A percentile compares a stretch with the other conserved stretches of the same genome.
Conservation (phyloP, 73 alveolate genomes). For the Uronychia binucleata region DNA sequence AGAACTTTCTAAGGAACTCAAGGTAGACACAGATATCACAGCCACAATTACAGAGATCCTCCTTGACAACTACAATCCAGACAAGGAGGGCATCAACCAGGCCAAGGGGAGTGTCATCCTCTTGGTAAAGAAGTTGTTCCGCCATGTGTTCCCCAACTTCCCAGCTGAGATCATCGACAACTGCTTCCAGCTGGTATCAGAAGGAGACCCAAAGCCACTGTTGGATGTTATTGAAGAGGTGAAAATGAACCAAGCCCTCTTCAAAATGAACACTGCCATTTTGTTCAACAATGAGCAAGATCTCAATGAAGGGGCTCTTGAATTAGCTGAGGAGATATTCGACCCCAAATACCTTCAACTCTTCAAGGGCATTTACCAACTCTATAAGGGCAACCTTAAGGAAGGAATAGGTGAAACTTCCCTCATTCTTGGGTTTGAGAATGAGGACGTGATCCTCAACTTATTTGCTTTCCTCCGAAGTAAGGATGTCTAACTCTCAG, state of each 20-base stretch:
- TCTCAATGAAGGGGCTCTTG: neutral
- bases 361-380: constrained; percentile 1
- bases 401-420: neutral
- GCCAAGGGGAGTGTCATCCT: constrained; percentile 20
- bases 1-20: constrained; percentile 5
- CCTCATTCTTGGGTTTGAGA: neutral
- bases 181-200: constrained; percentile 14
- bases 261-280: neutral
- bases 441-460: neutral
- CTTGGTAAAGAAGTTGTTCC: constrained; percentile 18
- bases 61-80: constrained; percentile 29
- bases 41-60: constrained; percentile 8
- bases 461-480: neutral
- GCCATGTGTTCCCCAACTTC: constrained; percentile 2
- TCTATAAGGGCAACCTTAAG: constrained; percentile 3
- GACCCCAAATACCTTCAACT: neutral
- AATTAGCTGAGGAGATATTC: neutral
- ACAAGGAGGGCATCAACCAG: constrained; percentile 16
- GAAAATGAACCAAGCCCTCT: neutral
- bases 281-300: neutral
- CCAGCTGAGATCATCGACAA: constrained; percentile 28
- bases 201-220: constrained; percentile 39
- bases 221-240: neutral
- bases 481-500: neutral
- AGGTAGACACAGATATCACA: constrained; percentile 2